Evolutionary conservation across 345 rosid genomes (phyloP), one percentile per base, ranked within the genome.

Genomic region (Citrus medica): DNA sequence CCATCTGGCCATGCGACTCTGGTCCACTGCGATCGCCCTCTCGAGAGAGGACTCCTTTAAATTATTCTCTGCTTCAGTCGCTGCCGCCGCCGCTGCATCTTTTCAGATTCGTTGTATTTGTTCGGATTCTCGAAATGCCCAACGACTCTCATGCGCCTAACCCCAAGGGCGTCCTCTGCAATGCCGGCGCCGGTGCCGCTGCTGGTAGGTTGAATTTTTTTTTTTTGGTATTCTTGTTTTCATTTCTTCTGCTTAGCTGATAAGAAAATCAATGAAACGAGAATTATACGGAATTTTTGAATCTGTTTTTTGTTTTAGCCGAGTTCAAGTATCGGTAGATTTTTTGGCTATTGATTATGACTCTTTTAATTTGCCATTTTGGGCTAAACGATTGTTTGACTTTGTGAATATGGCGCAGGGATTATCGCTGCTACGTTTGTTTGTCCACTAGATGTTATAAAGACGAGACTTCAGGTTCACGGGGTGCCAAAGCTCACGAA

Each of bases 391-490:
- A 9, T 21, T 46, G 40, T 73, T 58, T 76, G 72, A 42, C 48
- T 82, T 71, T 55, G 25, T 14, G 25, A 5, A 37, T 35, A 24
- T 56, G 71, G 19, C 77, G 61, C 81, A 94, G 97, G 97, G 69
- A 92, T 86, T 59, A 78, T 94, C 74, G 97, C 98, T 78, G 97
- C 98, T 71, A 88, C 97, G 59, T 92, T 92, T 80, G 97, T 94
- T 80, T 94, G 96, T 74, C 98, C 97, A 68, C 85, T 94, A 77
- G 96, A 94, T 84, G 98, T 94, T 21, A 92, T 94, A 71, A 94
- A 94, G 80, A 94, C 98, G 40, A 88, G 98, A 85, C 90, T 94
- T 80, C 98, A 94, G 78, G 98, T 94, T 78, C 94, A 92, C 68
- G 98, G 98, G 64, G 76, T 94, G 37, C 94, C 92, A 5, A 80